Percentiles rank a stretch among this genome's conserved stretches.
These are phyloP conservation scores for Kwoniella sp. DNA, from an alignment of 768 basidiomycete species.

Conservation along the genomic window DNA sequence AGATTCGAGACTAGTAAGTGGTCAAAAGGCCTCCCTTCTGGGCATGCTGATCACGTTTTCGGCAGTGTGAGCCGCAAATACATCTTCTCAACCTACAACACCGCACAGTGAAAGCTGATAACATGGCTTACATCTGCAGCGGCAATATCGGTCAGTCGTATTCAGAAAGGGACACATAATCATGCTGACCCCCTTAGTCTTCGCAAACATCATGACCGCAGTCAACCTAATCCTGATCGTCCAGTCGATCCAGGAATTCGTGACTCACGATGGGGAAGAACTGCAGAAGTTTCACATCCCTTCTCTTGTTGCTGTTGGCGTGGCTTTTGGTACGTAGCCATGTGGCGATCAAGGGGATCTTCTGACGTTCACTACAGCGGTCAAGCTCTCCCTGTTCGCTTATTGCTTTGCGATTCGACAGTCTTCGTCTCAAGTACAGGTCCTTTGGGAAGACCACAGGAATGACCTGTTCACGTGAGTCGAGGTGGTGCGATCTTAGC, in stretches of 20 bases:
- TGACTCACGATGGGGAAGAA: constrained; percentile 57
- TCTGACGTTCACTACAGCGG: constrained; percentile 37
- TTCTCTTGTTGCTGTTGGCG: constrained; percentile 74
- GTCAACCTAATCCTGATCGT: constrained; percentile 90
- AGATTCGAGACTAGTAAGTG: constrained; percentile 65
- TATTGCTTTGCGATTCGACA: constrained; percentile 76
- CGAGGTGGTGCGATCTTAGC: too few relatives aligned
- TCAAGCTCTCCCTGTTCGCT: constrained; percentile 76
- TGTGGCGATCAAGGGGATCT: constrained; percentile 33
- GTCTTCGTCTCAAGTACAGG: constrained; percentile 81
- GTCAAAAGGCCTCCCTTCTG: neutral
- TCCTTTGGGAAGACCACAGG: constrained; percentile 96
- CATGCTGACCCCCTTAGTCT: constrained; percentile 63
- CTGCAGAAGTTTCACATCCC: constrained; percentile 69
- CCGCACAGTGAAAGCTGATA: too few relatives aligned
- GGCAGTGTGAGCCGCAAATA: constrained; percentile 16
- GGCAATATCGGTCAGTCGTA: constrained; percentile 30
- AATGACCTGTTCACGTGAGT: constrained; percentile 80
- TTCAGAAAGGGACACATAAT: too few relatives aligned
- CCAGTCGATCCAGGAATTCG: constrained; percentile 71
- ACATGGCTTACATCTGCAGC: constrained; percentile 14
- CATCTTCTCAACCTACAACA: neutral
- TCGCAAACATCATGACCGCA: constrained; percentile 80
- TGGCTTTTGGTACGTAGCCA: constrained; percentile 64
- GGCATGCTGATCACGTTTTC: neutral